Base-by-base conservation (phyloP, 768 basidiomycete genomes). In the Rubroboletus satanas region DNA sequence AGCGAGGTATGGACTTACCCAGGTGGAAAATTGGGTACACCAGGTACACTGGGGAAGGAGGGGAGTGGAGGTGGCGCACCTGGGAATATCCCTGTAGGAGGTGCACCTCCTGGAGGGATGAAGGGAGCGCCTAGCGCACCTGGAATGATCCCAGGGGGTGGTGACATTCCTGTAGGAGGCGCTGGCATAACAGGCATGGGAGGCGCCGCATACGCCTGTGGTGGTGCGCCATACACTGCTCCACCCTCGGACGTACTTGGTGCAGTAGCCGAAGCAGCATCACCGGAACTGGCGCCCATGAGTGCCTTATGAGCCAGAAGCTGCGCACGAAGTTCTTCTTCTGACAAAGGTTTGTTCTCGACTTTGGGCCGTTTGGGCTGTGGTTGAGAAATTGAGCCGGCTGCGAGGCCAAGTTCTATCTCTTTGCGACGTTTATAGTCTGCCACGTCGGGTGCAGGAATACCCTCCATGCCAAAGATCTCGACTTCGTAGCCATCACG, bases 401-500 rank as follows among this genome's bases (percentile, higher is more conserved):
- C 84, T 17, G 83, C 80, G 26, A 93, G 81, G 32, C 97, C 95
- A 4, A 93, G 83, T 68, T 98, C 94, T 58, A 92, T 89, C 70
- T 96, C 95, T 68, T 97, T 97, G 60, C 91, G 86, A 49, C 93
- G 88, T 68, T 92, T 96, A 80, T 95, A 98, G 71, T 95, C 96
- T 12, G 91, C 93, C 18, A 96, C 82, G 71, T 96, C 95, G 33
- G 93, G 90, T 4, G 87, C 88, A 8, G 94, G 94, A 47, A 98
- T 93, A 51, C 96, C 97, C 69, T 97, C 96, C 97, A 99, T 98
- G 23, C 97, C 97, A 61, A 98, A 98, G 45, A 99, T 98, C 74
- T 99, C 97, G 36, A 99, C 88, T 69, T 98, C 96, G 63, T 98
- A 98, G 2, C 95, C 93, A 73, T 98, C 96, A 33, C 97, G 85